These are phyloP conservation scores for Keithomyces neogunnii DNA, from an alignment of 2,329 filamentous ascomycete species.

Conservation along the genomic window DNA sequence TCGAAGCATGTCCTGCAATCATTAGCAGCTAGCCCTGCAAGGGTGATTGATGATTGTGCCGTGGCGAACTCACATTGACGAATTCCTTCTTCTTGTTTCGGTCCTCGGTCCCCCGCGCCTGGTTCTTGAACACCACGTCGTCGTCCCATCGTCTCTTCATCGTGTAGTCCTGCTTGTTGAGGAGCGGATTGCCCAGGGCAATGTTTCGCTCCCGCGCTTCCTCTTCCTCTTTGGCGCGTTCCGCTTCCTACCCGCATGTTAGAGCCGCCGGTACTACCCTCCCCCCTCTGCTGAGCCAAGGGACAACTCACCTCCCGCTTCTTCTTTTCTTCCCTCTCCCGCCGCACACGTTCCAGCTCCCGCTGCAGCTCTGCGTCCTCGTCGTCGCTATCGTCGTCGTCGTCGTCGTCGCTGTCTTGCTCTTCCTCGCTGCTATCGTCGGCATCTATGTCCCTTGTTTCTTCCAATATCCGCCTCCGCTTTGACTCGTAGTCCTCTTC, in stretches of 20 bases:
- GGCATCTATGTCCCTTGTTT: constrained; percentile 81
- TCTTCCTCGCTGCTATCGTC: constrained; percentile 46
- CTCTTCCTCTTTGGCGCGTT: constrained; percentile 71
- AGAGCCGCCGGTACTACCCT: constrained; percentile 12
- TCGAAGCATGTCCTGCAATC: constrained; percentile 64
- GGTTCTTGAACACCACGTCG: constrained; percentile 98
- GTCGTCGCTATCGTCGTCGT: constrained; percentile 46
- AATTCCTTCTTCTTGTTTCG: constrained; percentile 86
- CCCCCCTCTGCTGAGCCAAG: constrained; percentile 24
- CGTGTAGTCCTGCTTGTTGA: constrained; percentile 83
- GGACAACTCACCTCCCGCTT: constrained; percentile 23
- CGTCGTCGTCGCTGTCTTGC: constrained; percentile 54
- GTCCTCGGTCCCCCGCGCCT: constrained; percentile 89
- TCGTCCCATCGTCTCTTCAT: constrained; percentile 95
- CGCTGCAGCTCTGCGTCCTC: constrained; percentile 74
- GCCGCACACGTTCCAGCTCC: constrained; percentile 89
- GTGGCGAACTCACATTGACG: constrained; percentile 65
- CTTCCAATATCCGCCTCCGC: constrained; percentile 76
- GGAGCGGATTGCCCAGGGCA: constrained; percentile 81
- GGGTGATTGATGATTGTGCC: background rate
- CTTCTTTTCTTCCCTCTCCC: constrained; percentile 47
- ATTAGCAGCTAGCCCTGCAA: background rate
- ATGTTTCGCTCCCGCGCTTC: constrained; percentile 82
- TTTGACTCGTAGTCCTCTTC: constrained; percentile 74
- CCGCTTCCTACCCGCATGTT: constrained; percentile 53